Conservation (phyloP, 129 eudicot species). For the Erigeron canadensis region DNA sequence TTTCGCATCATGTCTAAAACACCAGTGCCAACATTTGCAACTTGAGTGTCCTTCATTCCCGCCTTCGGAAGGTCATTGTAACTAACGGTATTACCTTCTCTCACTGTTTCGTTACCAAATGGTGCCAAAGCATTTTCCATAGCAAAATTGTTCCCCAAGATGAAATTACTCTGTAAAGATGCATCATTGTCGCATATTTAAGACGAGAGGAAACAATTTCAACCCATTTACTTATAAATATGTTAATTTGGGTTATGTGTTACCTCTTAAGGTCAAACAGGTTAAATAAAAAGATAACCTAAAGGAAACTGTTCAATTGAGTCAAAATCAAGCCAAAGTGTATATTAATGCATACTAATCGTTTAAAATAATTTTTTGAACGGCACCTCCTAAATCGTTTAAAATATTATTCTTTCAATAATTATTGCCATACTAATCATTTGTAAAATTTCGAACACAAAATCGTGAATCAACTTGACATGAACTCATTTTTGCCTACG, state of each 20-base stretch:
- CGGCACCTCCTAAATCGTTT: too few relatives aligned
- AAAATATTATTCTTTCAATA: background rate
- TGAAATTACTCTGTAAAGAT: slow-evolving; percentile 36
- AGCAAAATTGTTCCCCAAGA: slow-evolving; percentile 25
- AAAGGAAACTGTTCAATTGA: background rate
- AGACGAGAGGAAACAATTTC: background rate
- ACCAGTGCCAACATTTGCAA: slow-evolving; percentile 29
- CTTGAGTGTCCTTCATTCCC: slow-evolving; percentile 31
- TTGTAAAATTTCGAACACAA: background rate
- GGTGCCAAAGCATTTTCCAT: slow-evolving; percentile 28
- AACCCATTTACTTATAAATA: slow-evolving; percentile 1
- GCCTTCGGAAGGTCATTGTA: slow-evolving; percentile 29
- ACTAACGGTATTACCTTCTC: slow-evolving; percentile 28
- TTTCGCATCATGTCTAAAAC: slow-evolving; percentile 33
- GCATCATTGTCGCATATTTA: slow-evolving; percentile 8
- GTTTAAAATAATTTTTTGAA: too few relatives aligned
- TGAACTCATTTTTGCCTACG: background rate
- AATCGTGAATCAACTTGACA: background rate
- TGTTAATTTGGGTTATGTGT: background rate
- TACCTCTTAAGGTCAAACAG: background rate
- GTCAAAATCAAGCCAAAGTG: background rate
- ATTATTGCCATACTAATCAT: background rate
- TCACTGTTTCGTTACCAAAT: slow-evolving; percentile 26
- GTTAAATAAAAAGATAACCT: background rate
- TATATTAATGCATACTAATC: background rate